These are phyloP conservation scores for Chalaropsis thielavioides DNA, from an alignment of 2,329 filamentous ascomycete species.

Conservation along the genomic window DNA sequence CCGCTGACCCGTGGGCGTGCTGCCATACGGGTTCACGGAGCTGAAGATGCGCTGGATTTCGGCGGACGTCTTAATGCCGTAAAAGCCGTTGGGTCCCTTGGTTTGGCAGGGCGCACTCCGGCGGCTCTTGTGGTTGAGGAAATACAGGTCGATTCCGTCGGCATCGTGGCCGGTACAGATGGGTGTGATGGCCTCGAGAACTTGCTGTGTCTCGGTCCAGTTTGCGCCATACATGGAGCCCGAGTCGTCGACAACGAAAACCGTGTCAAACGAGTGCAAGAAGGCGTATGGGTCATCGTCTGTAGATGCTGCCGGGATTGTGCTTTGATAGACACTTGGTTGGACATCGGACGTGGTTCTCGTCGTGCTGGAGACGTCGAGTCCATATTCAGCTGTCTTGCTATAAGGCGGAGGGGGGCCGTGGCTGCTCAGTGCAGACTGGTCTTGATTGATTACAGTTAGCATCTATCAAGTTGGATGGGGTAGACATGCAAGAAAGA, in stretches of 20 bases:
- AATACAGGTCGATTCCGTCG: constrained; percentile 84
- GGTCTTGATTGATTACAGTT: not conserved
- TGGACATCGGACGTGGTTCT: constrained; percentile 5
- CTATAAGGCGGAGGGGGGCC: not conserved
- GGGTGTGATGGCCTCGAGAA: constrained; percentile 59
- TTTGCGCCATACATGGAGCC: constrained; percentile 64
- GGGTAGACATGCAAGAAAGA: not conserved
- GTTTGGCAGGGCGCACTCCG: constrained; percentile 8
- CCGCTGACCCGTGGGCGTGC: constrained; percentile 61
- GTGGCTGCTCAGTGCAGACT: not conserved
- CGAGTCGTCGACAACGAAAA: constrained; percentile 88
- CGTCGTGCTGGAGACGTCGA: not conserved
- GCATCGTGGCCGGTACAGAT: constrained; percentile 67
- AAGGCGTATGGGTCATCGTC: constrained; percentile 61
- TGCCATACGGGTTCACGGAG: constrained; percentile 46
- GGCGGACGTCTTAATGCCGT: constrained; percentile 43
- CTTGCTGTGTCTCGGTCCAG: constrained; percentile 61
- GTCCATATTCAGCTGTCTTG: not conserved
- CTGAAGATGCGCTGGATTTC: constrained; percentile 57
- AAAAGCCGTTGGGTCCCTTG: constrained; percentile 41
- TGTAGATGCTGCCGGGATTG: constrained; percentile 20
- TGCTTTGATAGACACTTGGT: constrained; percentile 17
- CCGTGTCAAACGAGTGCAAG: constrained; percentile 65
- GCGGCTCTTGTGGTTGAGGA: constrained; percentile 51
- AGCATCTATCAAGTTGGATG: not conserved